Conservation (phyloP, 2,329 filamentous ascomycete species). For the Alternaria triticimaculans region DNA sequence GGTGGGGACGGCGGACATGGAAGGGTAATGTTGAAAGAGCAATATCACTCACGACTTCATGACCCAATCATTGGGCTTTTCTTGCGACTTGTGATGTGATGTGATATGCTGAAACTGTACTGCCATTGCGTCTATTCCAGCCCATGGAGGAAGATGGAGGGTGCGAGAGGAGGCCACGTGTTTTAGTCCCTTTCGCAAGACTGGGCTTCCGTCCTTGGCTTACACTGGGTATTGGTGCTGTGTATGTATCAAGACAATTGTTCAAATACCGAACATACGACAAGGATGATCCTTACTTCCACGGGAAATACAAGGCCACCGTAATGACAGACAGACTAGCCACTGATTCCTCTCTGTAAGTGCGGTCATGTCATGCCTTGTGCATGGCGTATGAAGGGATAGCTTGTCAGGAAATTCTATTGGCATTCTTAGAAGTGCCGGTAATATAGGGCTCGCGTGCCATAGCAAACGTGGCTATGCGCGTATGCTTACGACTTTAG, state of each 20-base stretch:
- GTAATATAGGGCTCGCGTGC: neutral
- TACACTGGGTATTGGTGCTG: neutral
- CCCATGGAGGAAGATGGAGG: neutral
- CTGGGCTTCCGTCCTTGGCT: neutral
- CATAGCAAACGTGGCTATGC: neutral
- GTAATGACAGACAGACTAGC: neutral
- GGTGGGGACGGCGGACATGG: neutral
- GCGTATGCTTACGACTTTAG: neutral
- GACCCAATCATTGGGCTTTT: constrained; percentile 1
- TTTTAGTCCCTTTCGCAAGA: neutral
- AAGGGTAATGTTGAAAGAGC: constrained; percentile 8
- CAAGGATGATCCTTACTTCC: neutral
- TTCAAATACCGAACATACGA: neutral
- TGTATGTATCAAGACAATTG: neutral
- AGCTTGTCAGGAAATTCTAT: neutral
- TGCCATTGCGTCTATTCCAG: neutral
- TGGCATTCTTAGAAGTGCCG: neutral
- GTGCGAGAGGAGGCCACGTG: neutral
- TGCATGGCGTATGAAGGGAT: neutral
- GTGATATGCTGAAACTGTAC: neutral
- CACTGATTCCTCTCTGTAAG: neutral
- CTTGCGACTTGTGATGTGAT: neutral
- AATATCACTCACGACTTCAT: constrained; percentile 30
- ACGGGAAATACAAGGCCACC: neutral
- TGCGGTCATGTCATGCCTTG: neutral